A percentile compares a stretch with the other conserved stretches of the same genome.
Conservation (phyloP, 352 stramenopile genomes). For the Globisporangium spiculum region DNA sequence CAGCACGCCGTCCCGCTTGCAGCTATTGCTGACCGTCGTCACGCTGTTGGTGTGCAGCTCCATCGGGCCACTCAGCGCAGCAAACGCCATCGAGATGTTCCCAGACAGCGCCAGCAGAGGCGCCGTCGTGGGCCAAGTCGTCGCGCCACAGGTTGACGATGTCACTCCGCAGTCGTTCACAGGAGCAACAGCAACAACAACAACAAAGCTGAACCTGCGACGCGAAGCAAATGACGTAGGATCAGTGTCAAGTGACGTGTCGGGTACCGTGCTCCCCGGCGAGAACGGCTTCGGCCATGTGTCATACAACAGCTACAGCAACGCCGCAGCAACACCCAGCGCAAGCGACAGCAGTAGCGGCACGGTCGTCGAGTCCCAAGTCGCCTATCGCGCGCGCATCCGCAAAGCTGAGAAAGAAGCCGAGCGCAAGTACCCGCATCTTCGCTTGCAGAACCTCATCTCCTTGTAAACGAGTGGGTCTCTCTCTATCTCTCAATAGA, state of each 20-base stretch:
- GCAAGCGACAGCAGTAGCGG: conserved; percentile 13
- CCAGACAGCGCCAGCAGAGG: conserved; percentile 2
- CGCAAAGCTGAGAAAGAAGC: conserved; percentile 19
- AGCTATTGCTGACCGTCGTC: not conserved
- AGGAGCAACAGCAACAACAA: not conserved
- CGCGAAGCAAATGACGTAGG: not conserved
- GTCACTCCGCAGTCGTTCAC: not conserved
- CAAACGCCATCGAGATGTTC: conserved; percentile 8
- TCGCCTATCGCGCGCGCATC: conserved; percentile 15
- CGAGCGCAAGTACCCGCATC: conserved; percentile 23
- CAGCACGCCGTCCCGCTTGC: not conserved
- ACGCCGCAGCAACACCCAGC: not conserved
- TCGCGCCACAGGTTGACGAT: conserved; percentile 7
- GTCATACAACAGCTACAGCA: conserved; percentile 21
- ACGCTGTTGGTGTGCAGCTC: conserved; percentile 4
- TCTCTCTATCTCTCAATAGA: not conserved
- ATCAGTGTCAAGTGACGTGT: not conserved
- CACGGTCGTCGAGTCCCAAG: conserved; percentile 19
- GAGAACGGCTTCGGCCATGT: conserved; percentile 35
- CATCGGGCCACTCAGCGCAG: not conserved
- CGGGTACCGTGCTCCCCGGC: conserved; percentile 16
- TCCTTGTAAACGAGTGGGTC: conserved; percentile 11
- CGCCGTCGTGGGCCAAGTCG: conserved; percentile 5
- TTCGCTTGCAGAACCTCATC: conserved; percentile 27
- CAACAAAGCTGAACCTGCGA: not conserved